A percentile compares a stretch with the other conserved stretches of the same genome.
These are phyloP conservation scores for Xylariaceae sp. DNA, from an alignment of 2,329 filamentous ascomycete species.

Conservation along the genomic window DNA sequence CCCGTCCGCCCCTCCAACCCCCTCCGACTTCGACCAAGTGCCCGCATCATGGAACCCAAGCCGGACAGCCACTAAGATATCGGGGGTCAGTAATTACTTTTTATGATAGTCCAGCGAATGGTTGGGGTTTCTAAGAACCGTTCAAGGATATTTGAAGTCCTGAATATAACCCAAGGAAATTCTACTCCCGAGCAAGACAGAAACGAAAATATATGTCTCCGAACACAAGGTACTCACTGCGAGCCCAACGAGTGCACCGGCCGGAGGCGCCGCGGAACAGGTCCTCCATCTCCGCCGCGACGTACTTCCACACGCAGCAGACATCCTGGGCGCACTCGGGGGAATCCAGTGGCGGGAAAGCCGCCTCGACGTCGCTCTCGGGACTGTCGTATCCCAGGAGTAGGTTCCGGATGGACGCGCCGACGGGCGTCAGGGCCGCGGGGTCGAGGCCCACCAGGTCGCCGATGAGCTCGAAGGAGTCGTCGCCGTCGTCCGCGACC, in stretches of 20 bases:
- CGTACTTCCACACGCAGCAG: conserved; percentile 50
- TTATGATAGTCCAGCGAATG: no score
- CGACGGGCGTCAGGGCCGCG: conserved; percentile 39
- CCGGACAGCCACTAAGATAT: conserved; percentile 48
- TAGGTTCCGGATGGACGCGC: conserved; percentile 43
- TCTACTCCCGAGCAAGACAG: no score
- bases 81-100: no score
- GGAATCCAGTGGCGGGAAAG: conserved; percentile 27
- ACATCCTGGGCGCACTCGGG: conserved; percentile 41
- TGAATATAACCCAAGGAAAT: no score
- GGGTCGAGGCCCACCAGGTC: conserved; percentile 41
- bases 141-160: no score
- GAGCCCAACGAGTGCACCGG: conserved; percentile 47
- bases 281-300: conserved; percentile 43
- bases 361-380: conserved; percentile 24
- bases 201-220: no score
- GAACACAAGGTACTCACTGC: no score
- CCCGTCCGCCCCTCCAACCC: conserved; percentile 51
- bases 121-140: no score
- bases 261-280: conserved; percentile 43
- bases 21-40: conserved; percentile 43
- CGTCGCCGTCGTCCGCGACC: conserved; percentile 15
- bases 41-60: conserved; percentile 54
- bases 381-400: conserved; percentile 35
- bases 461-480: conserved; percentile 38